Percentiles rank a stretch among this genome's conserved stretches.
Conservation (phyloP, 2,329 filamentous ascomycete genomes). For the Fusarium sp. region DNA sequence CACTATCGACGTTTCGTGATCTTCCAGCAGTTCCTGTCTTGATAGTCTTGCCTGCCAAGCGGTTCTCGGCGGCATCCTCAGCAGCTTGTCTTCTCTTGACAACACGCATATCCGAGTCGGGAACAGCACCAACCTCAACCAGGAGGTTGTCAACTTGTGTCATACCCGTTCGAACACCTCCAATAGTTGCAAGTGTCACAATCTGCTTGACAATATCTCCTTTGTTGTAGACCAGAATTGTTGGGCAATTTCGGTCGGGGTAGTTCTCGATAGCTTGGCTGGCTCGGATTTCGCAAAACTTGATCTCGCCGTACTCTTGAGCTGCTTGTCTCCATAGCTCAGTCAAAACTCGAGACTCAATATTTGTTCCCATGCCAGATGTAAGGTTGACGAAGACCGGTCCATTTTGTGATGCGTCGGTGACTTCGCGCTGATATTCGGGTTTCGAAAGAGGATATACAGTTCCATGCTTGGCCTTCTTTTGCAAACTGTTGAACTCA, state of each 20-base stretch:
- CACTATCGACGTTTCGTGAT: slow-evolving; percentile 59
- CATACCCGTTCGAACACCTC: slow-evolving; percentile 76
- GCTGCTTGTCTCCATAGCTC: slow-evolving; percentile 90
- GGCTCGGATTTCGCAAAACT: slow-evolving; percentile 95
- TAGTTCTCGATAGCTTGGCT: slow-evolving; percentile 97
- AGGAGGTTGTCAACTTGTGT: slow-evolving; percentile 83
- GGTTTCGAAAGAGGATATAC: slow-evolving; percentile 96
- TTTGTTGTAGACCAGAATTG: slow-evolving; percentile 90
- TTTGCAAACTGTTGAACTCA: slow-evolving; percentile 80
- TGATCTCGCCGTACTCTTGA: slow-evolving; percentile 88
- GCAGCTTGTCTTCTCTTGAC: slow-evolving; percentile 69
- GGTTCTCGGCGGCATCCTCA: slow-evolving; percentile 70
- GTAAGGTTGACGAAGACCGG: slow-evolving; percentile 83
- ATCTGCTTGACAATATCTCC: slow-evolving; percentile 92
- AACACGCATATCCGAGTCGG: slow-evolving; percentile 81
- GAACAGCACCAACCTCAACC: slow-evolving; percentile 83
- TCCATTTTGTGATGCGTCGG: slow-evolving; percentile 81
- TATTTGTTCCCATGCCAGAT: slow-evolving; percentile 80
- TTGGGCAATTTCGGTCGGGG: slow-evolving; percentile 93
- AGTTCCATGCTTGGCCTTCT: slow-evolving; percentile 84
- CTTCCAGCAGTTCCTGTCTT: slow-evolving; percentile 62
- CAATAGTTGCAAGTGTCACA: slow-evolving; percentile 85
- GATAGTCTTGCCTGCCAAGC: slow-evolving; percentile 60
- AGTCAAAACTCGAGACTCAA: slow-evolving; percentile 84
- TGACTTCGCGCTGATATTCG: slow-evolving; percentile 91